Evolutionary conservation across 1,284 basidiomycete species (phyloP), one percentile per base, ranked within the genome.

Genomic region (Phylloboletellus chloephorus): DNA sequence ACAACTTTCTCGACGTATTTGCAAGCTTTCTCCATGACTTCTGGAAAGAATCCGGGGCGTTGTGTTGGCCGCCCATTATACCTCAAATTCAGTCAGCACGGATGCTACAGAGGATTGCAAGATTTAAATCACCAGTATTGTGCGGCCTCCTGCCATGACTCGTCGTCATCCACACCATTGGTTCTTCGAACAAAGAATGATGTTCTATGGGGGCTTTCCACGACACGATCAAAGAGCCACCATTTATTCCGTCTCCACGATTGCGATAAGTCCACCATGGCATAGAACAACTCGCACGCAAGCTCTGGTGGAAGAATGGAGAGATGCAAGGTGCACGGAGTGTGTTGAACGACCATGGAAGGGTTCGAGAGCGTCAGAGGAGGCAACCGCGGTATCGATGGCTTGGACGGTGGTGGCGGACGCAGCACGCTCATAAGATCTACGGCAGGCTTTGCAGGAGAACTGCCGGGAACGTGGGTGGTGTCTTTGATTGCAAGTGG

Each of bases 131-230:
- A 83, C 83, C 84, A 87, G 52, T 72, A 82, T 48, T 74, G 74
- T 1, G 82, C 79, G 7, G 78, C 76, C 52, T 81, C 75, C 45
- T 77, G 70, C 78, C 80, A 78, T 9, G 60, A 53, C 36, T 72
- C 61, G 41, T 76, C 66, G 7, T 64, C 59, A 34, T 65, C 66
- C 6, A 66, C 44, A 5, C 69, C 67, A 33, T 69, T 66, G 17
- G 63, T 67, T 47, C 61, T 65, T 25, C 83, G 67, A 12, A 76
- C 74, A 59, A 79, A 91, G 61, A 91, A 89, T 0, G 80, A 77
- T 0, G 88, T 88, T n/a, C 78, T 71, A 63, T 92, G 88, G 2
- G 88, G 86, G 47, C 82, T 86, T 63, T 88, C 84, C 2, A 91
- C 89, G 17, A 88, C 50, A 13, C 81, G 72, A 53, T 90, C 86